Percentiles rank a stretch among this genome's conserved stretches.
phyloP scores from a whole-genome alignment of 2,329 filamentous ascomycete genomes.

The Pseudopithomyces chartarum region DNA sequence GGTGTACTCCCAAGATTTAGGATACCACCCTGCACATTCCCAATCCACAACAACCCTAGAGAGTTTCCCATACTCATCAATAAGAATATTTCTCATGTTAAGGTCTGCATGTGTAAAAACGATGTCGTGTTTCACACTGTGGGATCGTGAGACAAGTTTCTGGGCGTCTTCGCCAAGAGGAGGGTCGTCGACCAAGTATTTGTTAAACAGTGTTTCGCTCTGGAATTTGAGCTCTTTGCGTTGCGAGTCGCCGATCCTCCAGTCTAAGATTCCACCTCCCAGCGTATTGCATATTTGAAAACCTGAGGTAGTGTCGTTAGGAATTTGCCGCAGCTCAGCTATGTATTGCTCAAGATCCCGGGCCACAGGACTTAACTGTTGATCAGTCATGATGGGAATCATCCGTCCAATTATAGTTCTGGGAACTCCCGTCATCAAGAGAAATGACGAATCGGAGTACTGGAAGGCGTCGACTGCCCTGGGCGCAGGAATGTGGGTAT shows the following conservation, averaged over 20 bases:
- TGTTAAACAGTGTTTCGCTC: constrained; percentile 16
- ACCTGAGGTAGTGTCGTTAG: constrained; percentile 13
- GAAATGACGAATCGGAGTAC: constrained; percentile 16
- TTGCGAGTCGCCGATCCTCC: constrained; percentile 20
- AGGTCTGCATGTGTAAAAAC: constrained; percentile 29
- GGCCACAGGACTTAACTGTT: constrained; percentile 13
- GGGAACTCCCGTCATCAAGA: constrained; percentile 19
- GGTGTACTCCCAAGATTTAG: constrained; percentile 28
- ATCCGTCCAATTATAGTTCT: constrained; percentile 16
- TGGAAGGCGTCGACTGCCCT: constrained; percentile 15
- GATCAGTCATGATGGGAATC: constrained; percentile 19
- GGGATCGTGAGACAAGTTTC: constrained; percentile 14
- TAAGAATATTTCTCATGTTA: constrained; percentile 25
- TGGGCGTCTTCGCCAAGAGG: constrained; percentile 15
- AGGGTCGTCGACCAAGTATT: constrained; percentile 15
- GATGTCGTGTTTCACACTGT: constrained; percentile 20
- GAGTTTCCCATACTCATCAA: constrained; percentile 20
- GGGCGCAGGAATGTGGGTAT: constrained; percentile 17
- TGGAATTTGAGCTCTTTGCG: constrained; percentile 14
- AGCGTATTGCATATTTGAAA: constrained; percentile 22
- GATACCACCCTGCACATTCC: constrained; percentile 31
- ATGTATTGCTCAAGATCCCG: constrained; percentile 17
- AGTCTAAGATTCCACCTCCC: constrained; percentile 21
- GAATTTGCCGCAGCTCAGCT: constrained; percentile 19
- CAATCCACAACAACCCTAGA: constrained; percentile 29